Conservation (phyloP, 2,329 filamentous ascomycete genomes). For the Aureobasidium vineae region DNA sequence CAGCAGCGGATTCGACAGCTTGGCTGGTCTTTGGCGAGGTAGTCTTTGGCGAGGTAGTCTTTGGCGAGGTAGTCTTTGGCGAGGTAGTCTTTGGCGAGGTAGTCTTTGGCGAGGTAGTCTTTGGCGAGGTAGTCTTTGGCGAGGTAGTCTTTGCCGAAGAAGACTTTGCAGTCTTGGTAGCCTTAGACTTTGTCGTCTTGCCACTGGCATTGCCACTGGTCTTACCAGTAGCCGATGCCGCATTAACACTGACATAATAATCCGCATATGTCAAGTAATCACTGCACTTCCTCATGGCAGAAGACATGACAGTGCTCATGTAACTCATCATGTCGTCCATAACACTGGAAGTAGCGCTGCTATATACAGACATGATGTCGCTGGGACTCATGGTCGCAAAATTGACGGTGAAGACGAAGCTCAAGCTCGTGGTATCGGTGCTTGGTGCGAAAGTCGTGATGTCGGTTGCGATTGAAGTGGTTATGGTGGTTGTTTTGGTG, state of each 20-base stretch:
- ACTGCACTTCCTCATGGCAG: neutral
- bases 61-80: neutral
- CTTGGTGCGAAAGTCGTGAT: neutral
- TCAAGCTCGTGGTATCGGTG: neutral
- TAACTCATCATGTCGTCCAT: neutral
- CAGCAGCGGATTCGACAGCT: neutral
- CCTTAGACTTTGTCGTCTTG: neutral
- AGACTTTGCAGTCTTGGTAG: neutral
- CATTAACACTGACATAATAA: neutral
- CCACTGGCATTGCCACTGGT: neutral
- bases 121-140: neutral
- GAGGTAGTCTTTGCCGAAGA: neutral
- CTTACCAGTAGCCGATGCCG: neutral
- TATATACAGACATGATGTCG: conserved; percentile 11
- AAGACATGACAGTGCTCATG: neutral
- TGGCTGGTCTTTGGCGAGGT: neutral
- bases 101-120: neutral
- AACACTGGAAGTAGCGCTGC: neutral
- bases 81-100: neutral
- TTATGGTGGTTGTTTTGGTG: neutral
- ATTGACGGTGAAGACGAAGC: neutral
- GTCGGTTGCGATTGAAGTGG: neutral
- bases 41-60: neutral
- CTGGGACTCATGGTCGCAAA: neutral
- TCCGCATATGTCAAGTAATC: conserved; percentile 1